Conservation (phyloP, 257 asterid species). For the Nicotiana undulata region DNA sequence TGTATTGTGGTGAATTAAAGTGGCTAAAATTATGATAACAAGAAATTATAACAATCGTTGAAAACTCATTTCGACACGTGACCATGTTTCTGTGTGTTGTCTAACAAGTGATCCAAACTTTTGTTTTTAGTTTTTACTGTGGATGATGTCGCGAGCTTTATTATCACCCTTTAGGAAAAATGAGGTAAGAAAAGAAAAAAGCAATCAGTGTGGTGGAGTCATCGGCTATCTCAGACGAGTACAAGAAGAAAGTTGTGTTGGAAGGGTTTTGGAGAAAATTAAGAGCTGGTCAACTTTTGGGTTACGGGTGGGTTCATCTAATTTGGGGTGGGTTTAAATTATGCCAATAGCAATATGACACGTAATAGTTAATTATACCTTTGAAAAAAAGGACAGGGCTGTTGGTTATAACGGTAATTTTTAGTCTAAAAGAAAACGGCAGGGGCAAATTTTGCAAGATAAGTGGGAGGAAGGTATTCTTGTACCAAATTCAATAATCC, state of each 20-base stretch:
- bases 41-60: background rate
- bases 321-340: no score
- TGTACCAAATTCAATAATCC: no score
- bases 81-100: background rate
- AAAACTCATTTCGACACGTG: background rate
- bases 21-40: background rate
- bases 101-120: slow-evolving; percentile 1
- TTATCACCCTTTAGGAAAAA: background rate
- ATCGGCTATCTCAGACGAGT: slow-evolving; percentile 4
- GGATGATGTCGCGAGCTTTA: slow-evolving; percentile 4
- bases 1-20: background rate
- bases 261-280: slow-evolving; percentile 28
- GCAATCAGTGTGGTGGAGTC: background rate
- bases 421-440: no score
- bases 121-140: slow-evolving; percentile 5
- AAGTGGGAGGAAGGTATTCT: no score
- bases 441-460: no score
- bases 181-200: background rate
- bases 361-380: no score
- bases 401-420: no score
- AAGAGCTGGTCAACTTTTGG: no score
- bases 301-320: no score
- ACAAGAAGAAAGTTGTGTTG: slow-evolving; percentile 29
- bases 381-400: no score
- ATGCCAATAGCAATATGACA: no score